These are phyloP conservation scores for Phytophthora capsici DNA, from an alignment of 352 stramenopile genomes.

Conservation along the genomic window DNA sequence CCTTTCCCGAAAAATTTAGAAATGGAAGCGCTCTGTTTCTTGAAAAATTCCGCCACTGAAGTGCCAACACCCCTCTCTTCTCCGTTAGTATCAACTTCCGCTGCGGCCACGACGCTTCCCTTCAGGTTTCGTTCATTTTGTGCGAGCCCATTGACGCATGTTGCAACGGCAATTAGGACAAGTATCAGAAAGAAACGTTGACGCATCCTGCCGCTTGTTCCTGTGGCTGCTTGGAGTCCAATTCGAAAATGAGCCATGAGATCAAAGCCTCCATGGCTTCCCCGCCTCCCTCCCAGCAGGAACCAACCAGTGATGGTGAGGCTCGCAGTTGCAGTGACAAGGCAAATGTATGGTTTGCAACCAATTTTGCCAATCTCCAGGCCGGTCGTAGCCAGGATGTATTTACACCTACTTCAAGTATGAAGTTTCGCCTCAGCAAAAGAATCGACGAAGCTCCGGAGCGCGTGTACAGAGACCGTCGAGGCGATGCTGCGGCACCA, in stretches of 20 bases:
- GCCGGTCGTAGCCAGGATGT: slow-evolving; percentile 11
- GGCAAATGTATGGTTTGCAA: slow-evolving; percentile 3
- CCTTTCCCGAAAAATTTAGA: slow-evolving; percentile 4
- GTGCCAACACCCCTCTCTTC: slow-evolving; percentile 1
- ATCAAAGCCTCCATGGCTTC: slow-evolving; percentile 10
- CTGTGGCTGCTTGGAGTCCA: slow-evolving; percentile 9
- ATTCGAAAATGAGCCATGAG: slow-evolving; percentile 22
- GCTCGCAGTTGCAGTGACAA: slow-evolving; percentile 8
- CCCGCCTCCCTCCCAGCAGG: slow-evolving; percentile 2
- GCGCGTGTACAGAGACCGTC: slow-evolving; percentile 18
- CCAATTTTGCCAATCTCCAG: slow-evolving; percentile 12
- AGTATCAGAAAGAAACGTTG: slow-evolving; percentile 11
- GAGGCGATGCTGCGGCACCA: slow-evolving; percentile 1
- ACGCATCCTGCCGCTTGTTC: slow-evolving; percentile 11
- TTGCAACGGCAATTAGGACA: slow-evolving; percentile 6
- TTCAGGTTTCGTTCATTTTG: slow-evolving; percentile 8
- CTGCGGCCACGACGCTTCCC: slow-evolving; percentile 1
- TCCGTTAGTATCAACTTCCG: neutral
- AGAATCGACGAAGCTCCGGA: slow-evolving; percentile 21
- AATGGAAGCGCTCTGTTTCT: neutral
- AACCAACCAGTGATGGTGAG: slow-evolving; percentile 13
- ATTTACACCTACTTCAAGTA: slow-evolving; percentile 23
- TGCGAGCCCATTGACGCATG: slow-evolving; percentile 1
- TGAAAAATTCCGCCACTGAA: slow-evolving; percentile 3
- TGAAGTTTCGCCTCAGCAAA: slow-evolving; percentile 17